Evolutionary conservation across 352 stramenopile genomes (phyloP).

Genomic region (Globisporangium parvum): DNA sequence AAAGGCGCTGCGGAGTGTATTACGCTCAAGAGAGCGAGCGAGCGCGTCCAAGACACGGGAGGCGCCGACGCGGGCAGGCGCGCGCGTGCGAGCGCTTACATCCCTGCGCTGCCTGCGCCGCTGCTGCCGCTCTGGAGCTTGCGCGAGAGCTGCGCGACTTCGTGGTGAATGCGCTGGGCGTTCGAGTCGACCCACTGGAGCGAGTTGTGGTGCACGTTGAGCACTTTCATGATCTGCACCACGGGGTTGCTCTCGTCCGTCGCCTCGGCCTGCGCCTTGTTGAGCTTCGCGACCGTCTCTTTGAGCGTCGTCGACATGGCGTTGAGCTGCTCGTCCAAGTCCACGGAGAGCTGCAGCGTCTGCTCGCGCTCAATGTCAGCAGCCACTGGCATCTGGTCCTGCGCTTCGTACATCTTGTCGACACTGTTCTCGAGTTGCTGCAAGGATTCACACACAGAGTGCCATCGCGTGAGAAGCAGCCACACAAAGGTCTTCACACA

Average conservation of each 20-base stretch:
- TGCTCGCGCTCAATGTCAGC: conserved; percentile 85
- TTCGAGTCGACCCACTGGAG: conserved; percentile 83
- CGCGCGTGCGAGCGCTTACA: conserved; percentile 32
- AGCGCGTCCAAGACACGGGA: no score
- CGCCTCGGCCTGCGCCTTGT: conserved; percentile 71
- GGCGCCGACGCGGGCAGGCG: no score
- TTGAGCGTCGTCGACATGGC: conserved; percentile 84
- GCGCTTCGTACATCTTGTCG: conserved; percentile 86
- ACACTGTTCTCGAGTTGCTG: conserved; percentile 87
- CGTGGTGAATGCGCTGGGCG: conserved; percentile 55
- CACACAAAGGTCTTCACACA: no score
- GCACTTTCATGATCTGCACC: conserved; percentile 87
- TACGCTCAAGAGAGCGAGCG: no score
- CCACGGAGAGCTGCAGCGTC: conserved; percentile 79
- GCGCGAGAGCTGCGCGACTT: conserved; percentile 54
- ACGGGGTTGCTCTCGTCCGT: conserved; percentile 72
- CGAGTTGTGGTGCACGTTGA: conserved; percentile 88
- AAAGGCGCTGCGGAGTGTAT: no score
- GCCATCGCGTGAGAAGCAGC: no score
- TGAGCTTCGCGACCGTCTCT: conserved; percentile 83
- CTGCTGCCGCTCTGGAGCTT: conserved; percentile 46
- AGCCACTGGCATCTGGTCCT: conserved; percentile 80
- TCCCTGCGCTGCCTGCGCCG: conserved; percentile 19
- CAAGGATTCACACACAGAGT: no score
- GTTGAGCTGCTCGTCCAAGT: conserved; percentile 84